Evolutionary conservation across 139 green algal species (phyloP), one percentile per base, ranked within the genome.

Genomic region (Micractinium sp.): DNA sequence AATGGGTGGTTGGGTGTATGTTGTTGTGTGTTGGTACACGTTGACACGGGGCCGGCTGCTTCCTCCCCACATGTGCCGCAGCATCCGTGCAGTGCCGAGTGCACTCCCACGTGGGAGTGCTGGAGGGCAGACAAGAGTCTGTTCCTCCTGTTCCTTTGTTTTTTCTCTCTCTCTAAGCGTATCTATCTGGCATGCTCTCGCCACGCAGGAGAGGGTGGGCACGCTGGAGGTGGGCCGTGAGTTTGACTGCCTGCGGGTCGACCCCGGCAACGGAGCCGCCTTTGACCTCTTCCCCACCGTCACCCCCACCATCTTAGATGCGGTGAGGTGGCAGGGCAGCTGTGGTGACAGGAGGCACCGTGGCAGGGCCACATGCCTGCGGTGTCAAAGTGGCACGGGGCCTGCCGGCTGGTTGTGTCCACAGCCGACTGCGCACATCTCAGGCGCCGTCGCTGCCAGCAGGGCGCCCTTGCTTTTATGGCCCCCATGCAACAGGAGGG

Each of bases 181-280:
- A 31, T 2, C 12, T 71, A 27, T 27, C 2, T 4, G 20, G 9
- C 63, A 27, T 71, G 20, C 20, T 23, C 63, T 71, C 36, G 1
- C 33, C 15, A 16, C 77, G 29, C 87, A 93, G 87, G 86, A 94
- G 66, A 38, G 67, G 18, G 74, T 94, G 66, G 95, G 95, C 53
- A 92, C 80, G 2, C 93, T 97, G 69, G 88, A 92, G 13, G 92
- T 90, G 60, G 95, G 95, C 84, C 95, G 95, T 88, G 88, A 94
- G 74, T 95, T 96, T 83, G 95, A 97, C 86, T 93, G 93, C 1
- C 85, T 97, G 77, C 87, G 94, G 39, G 86, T 97, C 1, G 94
- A 97, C 83, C 87, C 85, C 0, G 66, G 85, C 56, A 63, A 74
- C 22, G 91, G 87, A 15, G 89, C 79, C 12, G 78, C 89, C 4